phyloP scores from a whole-genome alignment of 73 alveolate species.

The Symbiodinium pilosum region DNA sequence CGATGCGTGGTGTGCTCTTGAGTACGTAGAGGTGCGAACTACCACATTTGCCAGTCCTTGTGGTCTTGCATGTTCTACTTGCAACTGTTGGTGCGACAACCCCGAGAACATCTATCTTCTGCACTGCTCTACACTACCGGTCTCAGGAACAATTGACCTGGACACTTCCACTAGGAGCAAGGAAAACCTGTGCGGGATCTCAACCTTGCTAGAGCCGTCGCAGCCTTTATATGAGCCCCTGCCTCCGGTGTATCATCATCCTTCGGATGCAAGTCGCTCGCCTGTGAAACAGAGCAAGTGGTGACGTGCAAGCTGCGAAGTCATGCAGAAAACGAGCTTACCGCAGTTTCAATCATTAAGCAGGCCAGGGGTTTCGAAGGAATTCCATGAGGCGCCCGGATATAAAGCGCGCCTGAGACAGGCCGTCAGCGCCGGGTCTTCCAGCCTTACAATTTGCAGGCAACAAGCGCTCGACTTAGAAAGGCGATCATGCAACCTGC shows the following conservation, averaged over 20 bases:
- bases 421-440: background rate
- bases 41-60: too few relatives aligned
- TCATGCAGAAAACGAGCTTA: background rate
- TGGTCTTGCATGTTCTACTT: too few relatives aligned
- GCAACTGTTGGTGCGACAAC: background rate
- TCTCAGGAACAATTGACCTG: too few relatives aligned
- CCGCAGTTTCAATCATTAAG: background rate
- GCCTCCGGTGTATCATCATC: constrained; percentile 58
- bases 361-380: background rate
- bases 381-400: too few relatives aligned
- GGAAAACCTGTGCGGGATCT: too few relatives aligned
- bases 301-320: too few relatives aligned
- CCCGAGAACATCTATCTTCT: background rate
- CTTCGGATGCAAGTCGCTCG: constrained; percentile 75
- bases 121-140: background rate
- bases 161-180: too few relatives aligned
- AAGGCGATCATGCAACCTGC: too few relatives aligned
- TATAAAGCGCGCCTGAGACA: background rate
- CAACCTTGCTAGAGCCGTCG: too few relatives aligned
- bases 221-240: background rate
- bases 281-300: background rate
- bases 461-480: too few relatives aligned
- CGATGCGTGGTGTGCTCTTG: background rate
- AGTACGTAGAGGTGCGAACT: too few relatives aligned
- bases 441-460: background rate